Evolutionary conservation across 192 early-diverging fungal species (phyloP).

Genomic region (Podila epigama): DNA sequence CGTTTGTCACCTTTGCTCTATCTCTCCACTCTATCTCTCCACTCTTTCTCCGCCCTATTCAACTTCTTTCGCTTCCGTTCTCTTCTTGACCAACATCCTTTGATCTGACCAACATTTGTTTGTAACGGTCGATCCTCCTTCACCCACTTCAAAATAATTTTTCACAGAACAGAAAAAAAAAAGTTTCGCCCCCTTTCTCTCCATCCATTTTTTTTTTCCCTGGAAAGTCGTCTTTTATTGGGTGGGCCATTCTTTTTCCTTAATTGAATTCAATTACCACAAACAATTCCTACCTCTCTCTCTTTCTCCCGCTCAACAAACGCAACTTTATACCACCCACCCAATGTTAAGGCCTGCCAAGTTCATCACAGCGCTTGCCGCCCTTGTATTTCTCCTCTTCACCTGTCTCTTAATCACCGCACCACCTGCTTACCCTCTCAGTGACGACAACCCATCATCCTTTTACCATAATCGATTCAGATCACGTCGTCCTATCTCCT

Average conservation of each 20-base stretch:
- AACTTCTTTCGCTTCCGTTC: not conserved
- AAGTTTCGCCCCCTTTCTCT: not conserved
- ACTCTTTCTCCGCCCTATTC: not conserved
- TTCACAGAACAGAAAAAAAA: not conserved
- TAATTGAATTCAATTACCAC: not conserved
- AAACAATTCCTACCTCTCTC: not conserved
- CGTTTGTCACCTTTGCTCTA: not conserved
- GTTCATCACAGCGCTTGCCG: slow-evolving; percentile 18
- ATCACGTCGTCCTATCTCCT: not conserved
- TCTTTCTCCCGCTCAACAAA: not conserved
- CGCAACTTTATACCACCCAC: not conserved
- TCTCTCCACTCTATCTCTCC: not conserved
- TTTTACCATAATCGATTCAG: not conserved
- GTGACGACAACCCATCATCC: not conserved
- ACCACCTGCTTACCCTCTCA: not conserved
- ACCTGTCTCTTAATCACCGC: slow-evolving; percentile 20
- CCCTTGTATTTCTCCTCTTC: slow-evolving; percentile 19
- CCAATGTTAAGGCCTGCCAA: slow-evolving; percentile 34
- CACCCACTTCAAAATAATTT: not conserved
- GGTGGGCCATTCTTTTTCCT: not conserved
- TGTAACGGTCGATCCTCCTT: not conserved
- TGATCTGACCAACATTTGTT: not conserved
- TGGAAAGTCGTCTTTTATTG: not conserved
- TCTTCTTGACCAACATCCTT: not conserved
- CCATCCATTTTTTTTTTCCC: not conserved